phyloP scores from a whole-genome alignment of 352 stramenopile genomes.

The Pseudoperonospora humuli region DNA sequence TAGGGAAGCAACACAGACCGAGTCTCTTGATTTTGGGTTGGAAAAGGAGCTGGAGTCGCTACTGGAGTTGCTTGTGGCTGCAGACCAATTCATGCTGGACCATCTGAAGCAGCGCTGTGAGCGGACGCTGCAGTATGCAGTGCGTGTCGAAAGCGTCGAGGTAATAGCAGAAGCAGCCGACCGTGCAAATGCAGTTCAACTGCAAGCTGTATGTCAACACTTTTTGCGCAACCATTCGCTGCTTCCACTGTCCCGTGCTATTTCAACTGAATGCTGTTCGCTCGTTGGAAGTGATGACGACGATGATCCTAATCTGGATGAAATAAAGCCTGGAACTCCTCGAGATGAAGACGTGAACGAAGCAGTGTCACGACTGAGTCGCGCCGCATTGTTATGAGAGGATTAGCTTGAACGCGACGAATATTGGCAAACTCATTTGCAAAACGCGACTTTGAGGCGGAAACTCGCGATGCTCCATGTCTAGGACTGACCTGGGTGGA shows the following conservation, averaged over 20 bases:
- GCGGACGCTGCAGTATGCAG: slow-evolving; percentile 66
- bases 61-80: slow-evolving; percentile 87
- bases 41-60: slow-evolving; percentile 57
- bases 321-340: slow-evolving; percentile 10
- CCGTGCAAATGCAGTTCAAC: slow-evolving; percentile 86
- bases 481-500: too few species aligned
- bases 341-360: slow-evolving; percentile 12
- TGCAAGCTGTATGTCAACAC: slow-evolving; percentile 89
- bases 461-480: too few species aligned
- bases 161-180: slow-evolving; percentile 86
- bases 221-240: slow-evolving; percentile 83
- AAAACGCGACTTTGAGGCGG: slow-evolving; percentile 14
- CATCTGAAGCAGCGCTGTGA: slow-evolving; percentile 95
- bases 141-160: slow-evolving; percentile 79
- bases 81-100: slow-evolving; percentile 96
- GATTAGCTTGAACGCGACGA: slow-evolving; percentile 3
- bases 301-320: slow-evolving; percentile 6
- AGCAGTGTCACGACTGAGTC: slow-evolving; percentile 6
- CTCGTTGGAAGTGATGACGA: slow-evolving; percentile 14
- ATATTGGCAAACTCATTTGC: slow-evolving; percentile 22
- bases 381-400: slow-evolving; percentile 15
- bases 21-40: slow-evolving; percentile 14
- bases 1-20: slow-evolving; percentile 5
- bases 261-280: slow-evolving; percentile 9
- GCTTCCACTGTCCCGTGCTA: not conserved